phyloP scores from a whole-genome alignment of 2,329 filamentous ascomycete genomes.

The Colletotrichum tanaceti region DNA sequence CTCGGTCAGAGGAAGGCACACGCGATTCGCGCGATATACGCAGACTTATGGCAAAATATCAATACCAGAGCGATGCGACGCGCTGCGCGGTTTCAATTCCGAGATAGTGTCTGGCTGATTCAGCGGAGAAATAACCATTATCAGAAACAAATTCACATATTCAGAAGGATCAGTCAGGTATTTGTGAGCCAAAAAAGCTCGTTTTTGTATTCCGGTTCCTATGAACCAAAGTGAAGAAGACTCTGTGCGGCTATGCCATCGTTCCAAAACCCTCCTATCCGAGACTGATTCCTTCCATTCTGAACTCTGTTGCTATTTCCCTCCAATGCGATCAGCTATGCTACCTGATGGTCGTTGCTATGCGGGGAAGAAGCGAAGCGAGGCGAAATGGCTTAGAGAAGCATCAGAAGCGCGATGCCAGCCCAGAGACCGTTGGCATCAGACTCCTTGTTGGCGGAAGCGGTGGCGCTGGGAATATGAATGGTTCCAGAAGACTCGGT shows the following conservation, averaged over 20 bases:
- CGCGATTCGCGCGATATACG: too few relatives aligned
- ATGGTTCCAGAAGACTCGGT: background rate
- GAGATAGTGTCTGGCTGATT: too few relatives aligned
- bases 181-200: background rate
- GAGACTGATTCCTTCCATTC: background rate
- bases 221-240: background rate
- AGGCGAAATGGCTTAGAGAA: background rate
- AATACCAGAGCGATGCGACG: too few relatives aligned
- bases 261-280: conserved; percentile 3
- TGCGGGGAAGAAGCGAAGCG: background rate
- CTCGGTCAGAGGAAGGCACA: too few relatives aligned
- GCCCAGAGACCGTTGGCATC: background rate
- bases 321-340: background rate
- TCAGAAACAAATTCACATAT: too few relatives aligned
- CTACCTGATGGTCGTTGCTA: background rate
- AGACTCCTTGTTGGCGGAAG: background rate
- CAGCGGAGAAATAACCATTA: too few relatives aligned
- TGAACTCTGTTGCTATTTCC: background rate
- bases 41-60: too few relatives aligned
- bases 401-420: conserved; percentile 11
- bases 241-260: background rate
- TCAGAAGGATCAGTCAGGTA: too few relatives aligned
- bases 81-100: too few relatives aligned
- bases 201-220: background rate
- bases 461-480: background rate